Conservation (phyloP, 1,284 basidiomycete genomes). For the Boletus putidus region DNA sequence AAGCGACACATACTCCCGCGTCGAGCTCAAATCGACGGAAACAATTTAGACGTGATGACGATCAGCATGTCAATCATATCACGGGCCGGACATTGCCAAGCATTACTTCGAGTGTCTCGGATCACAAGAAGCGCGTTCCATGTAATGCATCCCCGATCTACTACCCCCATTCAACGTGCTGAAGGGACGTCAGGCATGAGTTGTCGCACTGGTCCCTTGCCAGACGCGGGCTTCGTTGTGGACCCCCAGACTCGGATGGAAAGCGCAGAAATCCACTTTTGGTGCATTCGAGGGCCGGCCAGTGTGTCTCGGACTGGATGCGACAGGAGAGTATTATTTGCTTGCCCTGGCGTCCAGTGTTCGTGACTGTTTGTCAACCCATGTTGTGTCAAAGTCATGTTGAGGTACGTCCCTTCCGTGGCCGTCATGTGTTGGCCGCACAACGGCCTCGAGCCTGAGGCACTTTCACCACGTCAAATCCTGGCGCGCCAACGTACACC, state of each 20-base stretch:
- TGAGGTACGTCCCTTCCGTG: not conserved
- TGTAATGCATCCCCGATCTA: not conserved
- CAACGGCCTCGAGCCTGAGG: no score
- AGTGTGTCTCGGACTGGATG: slow-evolving; percentile 13
- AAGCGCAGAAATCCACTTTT: slow-evolving; percentile 9
- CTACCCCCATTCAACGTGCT: slow-evolving; percentile 47
- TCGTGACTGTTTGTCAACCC: not conserved
- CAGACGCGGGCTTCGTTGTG: not conserved
- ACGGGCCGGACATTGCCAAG: no score
- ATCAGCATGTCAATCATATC: no score
- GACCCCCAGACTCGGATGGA: slow-evolving; percentile 1
- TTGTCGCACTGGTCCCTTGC: not conserved
- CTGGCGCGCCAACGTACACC: no score
- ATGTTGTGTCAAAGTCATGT: not conserved
- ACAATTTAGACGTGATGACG: no score
- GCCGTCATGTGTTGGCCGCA: no score
- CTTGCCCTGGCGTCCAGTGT: not conserved
- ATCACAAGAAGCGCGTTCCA: not conserved
- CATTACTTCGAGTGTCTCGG: no score
- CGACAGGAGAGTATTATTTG: slow-evolving; percentile 5
- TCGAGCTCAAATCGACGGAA: no score
- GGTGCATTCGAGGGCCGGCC: slow-evolving; percentile 4
- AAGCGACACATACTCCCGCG: no score
- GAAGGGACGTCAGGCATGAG: no score
- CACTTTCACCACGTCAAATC: no score